phyloP scores from a whole-genome alignment of 306 rosid species.

The Elaeagnus macrophylla region DNA sequence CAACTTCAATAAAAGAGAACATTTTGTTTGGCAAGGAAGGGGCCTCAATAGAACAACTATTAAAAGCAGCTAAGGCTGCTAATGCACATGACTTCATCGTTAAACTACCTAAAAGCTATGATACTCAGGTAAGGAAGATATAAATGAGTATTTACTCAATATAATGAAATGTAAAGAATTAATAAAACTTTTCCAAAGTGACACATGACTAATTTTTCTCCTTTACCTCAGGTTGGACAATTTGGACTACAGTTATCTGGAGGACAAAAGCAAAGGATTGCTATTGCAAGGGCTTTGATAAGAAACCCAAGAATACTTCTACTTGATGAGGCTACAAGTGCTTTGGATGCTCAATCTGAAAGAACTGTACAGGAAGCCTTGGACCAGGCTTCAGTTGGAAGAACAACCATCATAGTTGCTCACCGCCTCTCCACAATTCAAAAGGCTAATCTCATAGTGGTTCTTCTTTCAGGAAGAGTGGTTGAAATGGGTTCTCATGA shows the following conservation, averaged over 20 bases:
- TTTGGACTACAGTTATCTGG: slow-evolving; percentile 76
- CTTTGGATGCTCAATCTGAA: slow-evolving; percentile 77
- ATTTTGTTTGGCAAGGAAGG: slow-evolving; percentile 71
- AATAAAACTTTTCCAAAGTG: neutral
- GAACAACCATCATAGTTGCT: slow-evolving; percentile 71
- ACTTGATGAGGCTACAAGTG: slow-evolving; percentile 91
- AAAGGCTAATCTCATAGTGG: slow-evolving; percentile 48
- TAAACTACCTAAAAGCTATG: slow-evolving; percentile 54
- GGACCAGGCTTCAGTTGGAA: slow-evolving; percentile 61
- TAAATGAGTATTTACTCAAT: neutral
- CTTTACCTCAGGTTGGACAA: slow-evolving; percentile 53
- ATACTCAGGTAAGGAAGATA: slow-evolving; percentile 51
- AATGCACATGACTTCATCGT: slow-evolving; percentile 75
- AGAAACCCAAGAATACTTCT: slow-evolving; percentile 66
- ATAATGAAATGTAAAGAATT: too few relatives aligned
- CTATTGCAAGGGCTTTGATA: slow-evolving; percentile 73
- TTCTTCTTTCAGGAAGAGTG: slow-evolving; percentile 64
- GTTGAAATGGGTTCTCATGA: slow-evolving; percentile 64
- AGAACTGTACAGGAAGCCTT: slow-evolving; percentile 59
- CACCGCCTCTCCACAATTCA: slow-evolving; percentile 69
- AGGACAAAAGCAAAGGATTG: slow-evolving; percentile 86
- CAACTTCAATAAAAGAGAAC: slow-evolving; percentile 71
- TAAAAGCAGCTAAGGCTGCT: slow-evolving; percentile 57
- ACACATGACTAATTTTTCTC: neutral
- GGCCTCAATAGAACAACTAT: slow-evolving; percentile 48